Percentiles rank a stretch among this genome's conserved stretches.
phyloP scores from a whole-genome alignment of 1,284 basidiomycete species.

The Mrakiaceae sp. region DNA sequence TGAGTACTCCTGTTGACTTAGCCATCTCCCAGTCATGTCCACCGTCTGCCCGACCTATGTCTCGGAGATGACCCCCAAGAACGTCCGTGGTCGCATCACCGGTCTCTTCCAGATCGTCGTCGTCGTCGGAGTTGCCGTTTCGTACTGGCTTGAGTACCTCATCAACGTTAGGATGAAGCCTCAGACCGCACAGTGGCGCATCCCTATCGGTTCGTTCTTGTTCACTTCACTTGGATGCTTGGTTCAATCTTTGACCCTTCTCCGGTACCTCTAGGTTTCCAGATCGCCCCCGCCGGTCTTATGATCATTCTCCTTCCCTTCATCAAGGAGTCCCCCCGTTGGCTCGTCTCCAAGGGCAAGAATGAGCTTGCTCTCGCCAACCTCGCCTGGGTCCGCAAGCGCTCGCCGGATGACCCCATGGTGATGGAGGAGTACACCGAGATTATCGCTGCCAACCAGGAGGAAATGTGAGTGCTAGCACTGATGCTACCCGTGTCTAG shows the following conservation, averaged over 20 bases:
- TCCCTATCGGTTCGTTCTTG: conserved; percentile 39
- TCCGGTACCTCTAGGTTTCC: conserved; percentile 43
- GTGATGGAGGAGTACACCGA: conserved; percentile 45
- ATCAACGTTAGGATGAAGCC: conserved; percentile 17
- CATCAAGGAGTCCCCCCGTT: conserved; percentile 36
- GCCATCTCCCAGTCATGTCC: background rate
- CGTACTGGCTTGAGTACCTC: conserved; percentile 20
- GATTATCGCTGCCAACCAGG: conserved; percentile 43
- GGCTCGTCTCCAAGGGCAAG: conserved; percentile 38
- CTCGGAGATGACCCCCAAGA: conserved; percentile 65
- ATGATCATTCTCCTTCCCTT: conserved; percentile 62
- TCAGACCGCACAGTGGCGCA: conserved; percentile 41
- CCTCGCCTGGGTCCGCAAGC: conserved; percentile 48
- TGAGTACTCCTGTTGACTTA: no score
- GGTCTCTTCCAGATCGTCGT: conserved; percentile 75
- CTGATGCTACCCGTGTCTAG: no score
- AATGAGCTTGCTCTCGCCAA: conserved; percentile 43
- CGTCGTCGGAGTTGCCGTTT: conserved; percentile 31
- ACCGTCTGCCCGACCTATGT: conserved; percentile 32
- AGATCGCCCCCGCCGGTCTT: conserved; percentile 55
- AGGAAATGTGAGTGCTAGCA: conserved; percentile 27
- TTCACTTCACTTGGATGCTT: background rate
- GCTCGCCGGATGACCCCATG: conserved; percentile 38
- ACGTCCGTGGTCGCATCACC: conserved; percentile 51
- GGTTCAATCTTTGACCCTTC: conserved; percentile 36